Base-by-base conservation (phyloP, 2,329 filamentous ascomycete genomes). In the Zarea fungicola region DNA sequence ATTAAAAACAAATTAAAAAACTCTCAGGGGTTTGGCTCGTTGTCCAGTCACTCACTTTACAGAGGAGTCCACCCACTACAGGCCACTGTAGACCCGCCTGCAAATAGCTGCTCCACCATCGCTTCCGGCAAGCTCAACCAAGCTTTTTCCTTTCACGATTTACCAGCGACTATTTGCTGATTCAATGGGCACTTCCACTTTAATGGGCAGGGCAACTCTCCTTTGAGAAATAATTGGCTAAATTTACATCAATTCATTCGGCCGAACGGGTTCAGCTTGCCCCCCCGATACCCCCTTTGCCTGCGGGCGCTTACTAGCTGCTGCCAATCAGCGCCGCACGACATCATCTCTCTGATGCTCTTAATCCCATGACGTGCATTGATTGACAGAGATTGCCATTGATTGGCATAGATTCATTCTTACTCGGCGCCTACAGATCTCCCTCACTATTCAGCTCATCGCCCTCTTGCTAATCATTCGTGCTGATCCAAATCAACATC, bases 321-420 rank as follows among this genome's bases (percentile, higher is more conserved):
- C 43, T n/a, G 34, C 34, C 43, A 46, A 46, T 46, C 43, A 46
- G n/a, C 23, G 43, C 31, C 18, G n/a, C 23, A 39, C 43, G 19
- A 16, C 34, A 22, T 7, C 29, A n/a, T 18, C 19, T 34, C n/a
- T 18, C 8, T 16, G 14, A 22, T 13, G 7, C 11, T 29, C n/a
- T 18, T 3, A 31, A 23, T 32, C 18, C 3, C 41, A 32, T 16
- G 39, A 18, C 40, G 31, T 10, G 41, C 28, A 13, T 23, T 14
- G 13, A 19, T 7, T 11, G 10, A 13, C 9, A 31, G 25, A 13
- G 14, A 46, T 39, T 16, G 10, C 31, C 14, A 25, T 26, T 35
- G 18, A 46, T 23, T 46, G 34, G 34, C 34, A 26, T 29, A 11
- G 32, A 31, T 25, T 31, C 7, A 22, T 22, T 16, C 16, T n/a